Evolutionary conservation across 148 eudicot species (phyloP).

Genomic region (Fagopyrum homotropicum): DNA sequence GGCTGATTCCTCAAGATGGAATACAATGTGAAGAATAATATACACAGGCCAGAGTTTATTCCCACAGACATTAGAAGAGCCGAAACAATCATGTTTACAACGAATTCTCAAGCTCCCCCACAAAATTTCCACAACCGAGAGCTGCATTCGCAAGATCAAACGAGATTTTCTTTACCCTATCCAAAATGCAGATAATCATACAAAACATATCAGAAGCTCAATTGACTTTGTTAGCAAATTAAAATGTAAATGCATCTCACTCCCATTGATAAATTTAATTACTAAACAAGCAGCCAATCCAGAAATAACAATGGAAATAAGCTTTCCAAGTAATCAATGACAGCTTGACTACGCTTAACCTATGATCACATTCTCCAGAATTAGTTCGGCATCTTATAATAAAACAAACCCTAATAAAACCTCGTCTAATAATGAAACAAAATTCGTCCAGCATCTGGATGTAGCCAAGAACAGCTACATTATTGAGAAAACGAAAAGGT

Average conservation of each 20-base stretch:
- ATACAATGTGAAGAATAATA: slow-evolving; percentile 53
- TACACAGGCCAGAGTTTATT: slow-evolving; percentile 60
- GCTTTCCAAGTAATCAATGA: background rate
- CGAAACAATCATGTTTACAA: slow-evolving; percentile 49
- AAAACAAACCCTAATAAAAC: background rate
- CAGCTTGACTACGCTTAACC: background rate
- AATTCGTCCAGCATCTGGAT: background rate
- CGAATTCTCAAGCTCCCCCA: background rate
- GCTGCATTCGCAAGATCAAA: background rate
- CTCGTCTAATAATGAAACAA: background rate
- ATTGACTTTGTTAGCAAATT: background rate
- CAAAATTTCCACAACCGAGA: background rate
- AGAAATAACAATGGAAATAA: background rate
- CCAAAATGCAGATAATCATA: background rate
- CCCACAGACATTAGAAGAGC: slow-evolving; percentile 78
- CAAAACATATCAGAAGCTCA: background rate
- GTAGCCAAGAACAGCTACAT: too few species aligned
- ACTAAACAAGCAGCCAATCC: slow-evolving; percentile 1
- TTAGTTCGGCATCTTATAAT: too few species aligned
- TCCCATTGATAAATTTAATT: background rate
- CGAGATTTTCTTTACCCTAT: background rate
- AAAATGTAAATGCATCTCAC: background rate
- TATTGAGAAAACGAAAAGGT: too few species aligned
- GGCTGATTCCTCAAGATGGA: slow-evolving; percentile 69
- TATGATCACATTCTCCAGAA: background rate